Evolutionary conservation across 106 monocot species (phyloP).

Genomic region (Dendrobium officinale): DNA sequence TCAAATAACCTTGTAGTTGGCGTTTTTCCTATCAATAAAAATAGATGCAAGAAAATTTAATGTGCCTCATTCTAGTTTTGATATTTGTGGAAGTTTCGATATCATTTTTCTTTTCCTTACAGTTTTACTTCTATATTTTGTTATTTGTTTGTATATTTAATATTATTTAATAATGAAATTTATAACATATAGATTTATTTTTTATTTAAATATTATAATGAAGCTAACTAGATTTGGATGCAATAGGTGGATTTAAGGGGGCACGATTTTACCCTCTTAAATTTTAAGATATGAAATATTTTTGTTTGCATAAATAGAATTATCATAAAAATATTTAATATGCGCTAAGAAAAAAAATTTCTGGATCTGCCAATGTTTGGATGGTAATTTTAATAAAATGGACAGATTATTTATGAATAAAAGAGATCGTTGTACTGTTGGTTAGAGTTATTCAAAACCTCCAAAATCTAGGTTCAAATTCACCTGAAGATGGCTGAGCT

Average conservation of each 20-base stretch:
- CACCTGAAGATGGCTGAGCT: not conserved
- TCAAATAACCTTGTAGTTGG: not conserved
- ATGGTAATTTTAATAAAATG: not conserved
- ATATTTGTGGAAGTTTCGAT: not conserved
- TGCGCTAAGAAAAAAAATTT: too few relatives aligned
- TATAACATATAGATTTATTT: not conserved
- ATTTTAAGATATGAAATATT: too few relatives aligned
- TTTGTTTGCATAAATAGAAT: too few relatives aligned
- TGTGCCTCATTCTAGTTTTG: not conserved
- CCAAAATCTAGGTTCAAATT: not conserved
- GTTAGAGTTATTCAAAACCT: not conserved
- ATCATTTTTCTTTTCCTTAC: not conserved
- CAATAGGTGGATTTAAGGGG: too few relatives aligned
- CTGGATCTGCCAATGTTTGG: too few relatives aligned
- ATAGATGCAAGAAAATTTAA: not conserved
- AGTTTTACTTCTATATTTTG: not conserved
- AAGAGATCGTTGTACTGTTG: not conserved
- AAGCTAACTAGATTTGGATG: too few relatives aligned
- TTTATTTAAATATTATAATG: not conserved
- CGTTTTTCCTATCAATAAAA: not conserved
- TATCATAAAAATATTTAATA: too few relatives aligned
- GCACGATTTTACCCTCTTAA: too few relatives aligned
- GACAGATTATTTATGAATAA: not conserved
- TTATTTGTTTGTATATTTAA: not conserved
- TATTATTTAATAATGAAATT: not conserved